A percentile compares a stretch with the other conserved stretches of the same genome.
Conservation (phyloP, 257 asterid genomes). For the Solanum rostratum region DNA sequence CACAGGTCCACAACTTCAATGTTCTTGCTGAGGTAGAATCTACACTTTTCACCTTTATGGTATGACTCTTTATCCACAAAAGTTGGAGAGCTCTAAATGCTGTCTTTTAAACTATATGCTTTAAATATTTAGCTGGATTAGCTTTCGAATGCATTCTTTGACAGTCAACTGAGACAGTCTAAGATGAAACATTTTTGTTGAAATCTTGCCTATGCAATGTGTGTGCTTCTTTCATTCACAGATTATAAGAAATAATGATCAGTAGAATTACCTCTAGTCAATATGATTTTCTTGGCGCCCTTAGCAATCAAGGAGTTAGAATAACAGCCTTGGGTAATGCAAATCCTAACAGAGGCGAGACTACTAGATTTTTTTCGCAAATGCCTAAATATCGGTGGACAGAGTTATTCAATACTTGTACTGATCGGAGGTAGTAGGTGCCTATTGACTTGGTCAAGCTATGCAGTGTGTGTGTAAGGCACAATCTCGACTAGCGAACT, state of each 20-base stretch:
- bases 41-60: neutral
- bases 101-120: neutral
- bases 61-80: neutral
- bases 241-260: neutral
- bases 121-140: neutral
- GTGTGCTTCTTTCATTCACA: neutral
- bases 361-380: neutral
- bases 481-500: neutral
- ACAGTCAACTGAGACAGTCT: neutral
- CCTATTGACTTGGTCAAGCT: neutral
- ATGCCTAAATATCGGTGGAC: neutral
- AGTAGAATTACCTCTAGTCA: neutral
- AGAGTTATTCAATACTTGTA: neutral
- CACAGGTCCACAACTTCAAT: neutral
- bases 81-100: neutral
- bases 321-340: neutral
- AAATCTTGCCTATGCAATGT: neutral
- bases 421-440: neutral
- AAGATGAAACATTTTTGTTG: neutral
- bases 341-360: neutral
- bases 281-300: neutral
- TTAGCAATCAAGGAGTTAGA: neutral
- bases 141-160: neutral
- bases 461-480: neutral
- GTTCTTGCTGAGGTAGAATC: neutral